Evolutionary conservation across 345 rosid genomes (phyloP).

Genomic region (Salix udensis): DNA sequence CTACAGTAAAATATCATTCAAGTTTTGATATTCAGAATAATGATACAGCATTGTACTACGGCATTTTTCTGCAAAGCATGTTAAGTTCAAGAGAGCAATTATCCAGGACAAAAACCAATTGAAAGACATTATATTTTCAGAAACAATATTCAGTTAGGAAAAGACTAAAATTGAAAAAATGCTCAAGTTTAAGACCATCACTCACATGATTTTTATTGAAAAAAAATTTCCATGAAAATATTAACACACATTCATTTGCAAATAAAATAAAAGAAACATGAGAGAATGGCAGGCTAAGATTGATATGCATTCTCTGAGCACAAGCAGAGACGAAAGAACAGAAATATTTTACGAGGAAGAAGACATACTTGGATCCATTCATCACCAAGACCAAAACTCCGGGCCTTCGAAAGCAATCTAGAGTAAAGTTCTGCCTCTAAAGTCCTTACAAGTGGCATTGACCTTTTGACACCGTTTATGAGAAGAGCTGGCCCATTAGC

Average conservation of each 20-base stretch:
- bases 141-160: too few species aligned
- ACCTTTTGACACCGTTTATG: conserved; percentile 77
- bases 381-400: conserved; percentile 80
- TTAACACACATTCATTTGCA: background rate
- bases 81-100: background rate
- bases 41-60: background rate
- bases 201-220: background rate
- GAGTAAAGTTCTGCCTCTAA: conserved; percentile 86
- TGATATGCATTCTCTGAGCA: background rate
- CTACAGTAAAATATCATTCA: conserved; percentile 32
- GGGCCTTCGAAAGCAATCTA: conserved; percentile 84
- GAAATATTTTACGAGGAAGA: conserved; percentile 1
- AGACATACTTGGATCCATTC: conserved; percentile 73
- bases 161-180: too few species aligned
- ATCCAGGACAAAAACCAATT: background rate
- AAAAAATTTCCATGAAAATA: background rate
- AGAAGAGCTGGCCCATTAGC: conserved; percentile 65
- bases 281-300: background rate
- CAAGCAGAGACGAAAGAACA: background rate
- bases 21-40: background rate
- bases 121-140: background rate
- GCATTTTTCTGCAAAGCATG: too few species aligned
- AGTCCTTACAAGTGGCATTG: conserved; percentile 82
- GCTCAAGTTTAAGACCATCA: background rate
- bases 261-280: background rate